phyloP scores from a whole-genome alignment of 129 eudicot species.

The Arctium minus region DNA sequence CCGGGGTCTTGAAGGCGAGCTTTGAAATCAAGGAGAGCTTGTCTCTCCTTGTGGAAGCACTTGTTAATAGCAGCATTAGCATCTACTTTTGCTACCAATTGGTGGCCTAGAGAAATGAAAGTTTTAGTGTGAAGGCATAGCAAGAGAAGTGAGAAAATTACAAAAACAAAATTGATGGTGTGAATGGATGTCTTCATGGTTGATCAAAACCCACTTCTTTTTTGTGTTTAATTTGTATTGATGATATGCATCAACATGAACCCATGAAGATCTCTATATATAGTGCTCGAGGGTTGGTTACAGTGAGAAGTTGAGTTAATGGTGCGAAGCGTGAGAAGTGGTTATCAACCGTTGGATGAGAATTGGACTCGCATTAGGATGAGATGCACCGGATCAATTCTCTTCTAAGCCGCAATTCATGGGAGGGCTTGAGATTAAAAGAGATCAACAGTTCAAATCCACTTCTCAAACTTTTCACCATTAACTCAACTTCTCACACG shows the following conservation, averaged over 20 bases:
- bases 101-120: neutral
- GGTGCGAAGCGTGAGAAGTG: too few species aligned
- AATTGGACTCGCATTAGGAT: too few species aligned
- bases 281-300: neutral
- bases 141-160: neutral
- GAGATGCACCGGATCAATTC: too few species aligned
- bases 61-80: neutral
- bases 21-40: slow-evolving; percentile 15
- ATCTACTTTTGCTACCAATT: neutral
- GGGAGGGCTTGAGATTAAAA: too few species aligned
- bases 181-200: neutral
- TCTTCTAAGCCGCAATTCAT: too few species aligned
- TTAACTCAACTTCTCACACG: too few species aligned
- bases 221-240: neutral
- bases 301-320: too few species aligned
- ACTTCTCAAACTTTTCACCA: too few species aligned
- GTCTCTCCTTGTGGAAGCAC: slow-evolving; percentile 1
- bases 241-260: neutral
- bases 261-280: neutral
- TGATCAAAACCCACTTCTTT: neutral
- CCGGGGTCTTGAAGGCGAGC: slow-evolving; percentile 7
- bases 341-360: too few species aligned
- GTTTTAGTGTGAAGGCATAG: neutral
- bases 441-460: too few species aligned
- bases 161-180: neutral